Evolutionary conservation across 1,284 basidiomycete species (phyloP).

Genomic region (Termitomyces sp.): DNA sequence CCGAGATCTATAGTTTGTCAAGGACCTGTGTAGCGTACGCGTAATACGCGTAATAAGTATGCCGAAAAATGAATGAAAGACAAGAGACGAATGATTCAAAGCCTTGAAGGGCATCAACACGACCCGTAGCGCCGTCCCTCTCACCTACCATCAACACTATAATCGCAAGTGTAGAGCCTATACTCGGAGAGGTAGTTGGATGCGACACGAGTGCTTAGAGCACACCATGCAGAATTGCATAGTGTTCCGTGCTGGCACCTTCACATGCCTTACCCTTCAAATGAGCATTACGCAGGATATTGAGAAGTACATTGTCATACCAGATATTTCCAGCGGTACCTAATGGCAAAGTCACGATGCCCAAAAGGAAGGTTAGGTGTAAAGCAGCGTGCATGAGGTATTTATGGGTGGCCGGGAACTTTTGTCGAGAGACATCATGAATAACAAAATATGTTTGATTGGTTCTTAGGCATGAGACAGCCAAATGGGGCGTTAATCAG

Average conservation of each 20-base stretch:
- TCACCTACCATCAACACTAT: too few relatives aligned
- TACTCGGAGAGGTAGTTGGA: not conserved
- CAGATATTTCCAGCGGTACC: slow-evolving; percentile 79
- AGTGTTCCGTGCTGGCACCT: slow-evolving; percentile 39
- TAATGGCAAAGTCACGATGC: slow-evolving; percentile 58
- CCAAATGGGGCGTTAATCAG: slow-evolving; percentile 55
- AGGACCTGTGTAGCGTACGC: slow-evolving; percentile 44
- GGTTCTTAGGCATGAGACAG: slow-evolving; percentile 52
- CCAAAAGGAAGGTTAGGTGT: slow-evolving; percentile 54
- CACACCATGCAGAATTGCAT: slow-evolving; percentile 36
- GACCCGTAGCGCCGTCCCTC: too few relatives aligned
- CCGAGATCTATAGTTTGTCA: slow-evolving; percentile 48
- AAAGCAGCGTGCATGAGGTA: slow-evolving; percentile 21
- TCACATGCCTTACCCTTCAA: slow-evolving; percentile 24
- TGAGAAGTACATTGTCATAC: slow-evolving; percentile 82
- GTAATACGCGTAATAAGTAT: slow-evolving; percentile 9
- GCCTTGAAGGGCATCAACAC: too few relatives aligned
- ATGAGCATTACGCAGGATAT: slow-evolving; percentile 42
- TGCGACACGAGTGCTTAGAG: not conserved
- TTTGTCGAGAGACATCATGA: slow-evolving; percentile 37
- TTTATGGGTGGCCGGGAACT: slow-evolving; percentile 31
- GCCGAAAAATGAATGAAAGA: slow-evolving; percentile 13
- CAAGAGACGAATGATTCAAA: slow-evolving; percentile 39
- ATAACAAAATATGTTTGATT: slow-evolving; percentile 42
- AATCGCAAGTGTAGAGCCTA: too few relatives aligned